Evolutionary conservation across 2,329 filamentous ascomycete species (phyloP).

Genomic region (Xylariales sp.): DNA sequence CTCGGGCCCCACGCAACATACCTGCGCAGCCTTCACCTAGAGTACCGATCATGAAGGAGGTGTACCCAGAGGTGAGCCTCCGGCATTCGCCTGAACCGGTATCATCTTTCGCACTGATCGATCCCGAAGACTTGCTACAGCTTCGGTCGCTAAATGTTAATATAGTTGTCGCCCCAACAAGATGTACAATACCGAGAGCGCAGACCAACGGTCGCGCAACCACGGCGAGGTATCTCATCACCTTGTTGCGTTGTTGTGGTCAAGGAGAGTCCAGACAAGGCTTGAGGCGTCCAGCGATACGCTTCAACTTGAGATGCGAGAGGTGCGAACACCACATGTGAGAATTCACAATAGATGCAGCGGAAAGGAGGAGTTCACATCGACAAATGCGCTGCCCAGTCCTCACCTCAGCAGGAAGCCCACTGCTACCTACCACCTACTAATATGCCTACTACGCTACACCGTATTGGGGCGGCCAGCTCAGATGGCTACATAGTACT

Average conservation of each 20-base stretch:
- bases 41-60: slow-evolving; percentile 29
- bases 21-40: slow-evolving; percentile 28
- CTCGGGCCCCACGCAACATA: slow-evolving; percentile 16
- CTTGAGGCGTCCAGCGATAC: slow-evolving; percentile 4
- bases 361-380: neutral
- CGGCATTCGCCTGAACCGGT: slow-evolving; percentile 30
- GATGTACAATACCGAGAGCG: slow-evolving; percentile 16
- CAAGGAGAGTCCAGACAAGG: neutral
- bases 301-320: slow-evolving; percentile 6
- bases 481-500: neutral
- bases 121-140: slow-evolving; percentile 8
- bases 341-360: neutral
- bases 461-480: slow-evolving; percentile 7
- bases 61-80: slow-evolving; percentile 14
- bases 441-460: neutral
- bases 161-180: slow-evolving; percentile 15
- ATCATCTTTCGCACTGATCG: slow-evolving; percentile 16
- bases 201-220: slow-evolving; percentile 17
- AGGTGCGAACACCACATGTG: neutral
- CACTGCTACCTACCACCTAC: too few relatives aligned
- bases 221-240: slow-evolving; percentile 22
- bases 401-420: neutral
- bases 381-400: neutral
- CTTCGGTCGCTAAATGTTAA: slow-evolving; percentile 22
- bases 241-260: neutral